A percentile compares a stretch with the other conserved stretches of the same genome.
Conservation (phyloP, 768 basidiomycete species). For the Macrocybe gigantea region DNA sequence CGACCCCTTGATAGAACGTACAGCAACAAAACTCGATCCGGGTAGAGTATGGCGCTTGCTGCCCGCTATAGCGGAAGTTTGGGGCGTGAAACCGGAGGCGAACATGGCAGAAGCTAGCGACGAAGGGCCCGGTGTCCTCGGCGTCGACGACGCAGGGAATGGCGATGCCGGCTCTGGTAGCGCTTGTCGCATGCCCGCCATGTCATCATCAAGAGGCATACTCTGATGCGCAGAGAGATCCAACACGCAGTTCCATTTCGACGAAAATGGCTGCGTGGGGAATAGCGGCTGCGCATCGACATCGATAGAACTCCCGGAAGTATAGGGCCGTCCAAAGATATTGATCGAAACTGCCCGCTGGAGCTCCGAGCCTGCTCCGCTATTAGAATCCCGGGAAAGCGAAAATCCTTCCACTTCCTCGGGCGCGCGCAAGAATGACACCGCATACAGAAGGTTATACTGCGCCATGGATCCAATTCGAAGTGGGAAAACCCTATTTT, state of each 20-base stretch:
- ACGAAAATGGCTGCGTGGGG: conserved; percentile 73
- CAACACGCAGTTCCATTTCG: conserved; percentile 86
- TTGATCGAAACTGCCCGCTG: conserved; percentile 78
- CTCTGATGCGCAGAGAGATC: conserved; percentile 51
- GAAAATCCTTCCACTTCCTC: conserved; percentile 47
- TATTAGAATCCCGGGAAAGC: conserved; percentile 18
- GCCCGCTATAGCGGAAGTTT: conserved; percentile 42
- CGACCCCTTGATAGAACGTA: conserved; percentile 18
- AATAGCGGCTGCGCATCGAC: conserved; percentile 26
- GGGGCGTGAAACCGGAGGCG: conserved; percentile 16
- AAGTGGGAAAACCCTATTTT: conserved; percentile 61
- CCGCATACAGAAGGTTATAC: conserved; percentile 84
- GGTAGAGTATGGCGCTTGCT: conserved; percentile 53
- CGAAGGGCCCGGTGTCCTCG: conserved; percentile 10
- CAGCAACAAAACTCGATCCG: conserved; percentile 22
- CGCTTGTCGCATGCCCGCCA: conserved; percentile 32
- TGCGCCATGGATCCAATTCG: conserved; percentile 69
- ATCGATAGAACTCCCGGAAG: conserved; percentile 15
- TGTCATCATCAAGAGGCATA: conserved; percentile 24
- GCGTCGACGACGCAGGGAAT: conserved; percentile 47
- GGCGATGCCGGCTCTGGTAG: conserved; percentile 79
- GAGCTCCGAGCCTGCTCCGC: conserved; percentile 35
- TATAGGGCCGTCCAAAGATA: conserved; percentile 69
- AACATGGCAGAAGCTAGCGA: neutral
- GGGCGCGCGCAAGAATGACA: conserved; percentile 70